Evolutionary conservation across 2,329 filamentous ascomycete genomes (phyloP).

Genomic region (Chrysosporium keratinophilum): DNA sequence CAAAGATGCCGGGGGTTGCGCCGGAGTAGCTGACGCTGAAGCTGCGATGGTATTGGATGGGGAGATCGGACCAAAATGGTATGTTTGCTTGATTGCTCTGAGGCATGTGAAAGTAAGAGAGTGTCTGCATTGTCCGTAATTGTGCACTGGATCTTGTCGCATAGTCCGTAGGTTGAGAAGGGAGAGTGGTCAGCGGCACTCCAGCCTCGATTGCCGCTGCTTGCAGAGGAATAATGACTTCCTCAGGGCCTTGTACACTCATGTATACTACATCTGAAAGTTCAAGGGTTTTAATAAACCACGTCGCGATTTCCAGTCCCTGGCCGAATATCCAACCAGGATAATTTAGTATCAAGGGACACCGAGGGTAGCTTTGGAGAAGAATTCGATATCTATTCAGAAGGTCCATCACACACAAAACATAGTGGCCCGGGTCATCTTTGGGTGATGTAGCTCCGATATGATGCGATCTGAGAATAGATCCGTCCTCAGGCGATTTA

Average conservation of each 20-base stretch:
- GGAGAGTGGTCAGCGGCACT: slow-evolving; percentile 37
- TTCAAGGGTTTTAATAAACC: slow-evolving; percentile 38
- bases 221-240: slow-evolving; percentile 35
- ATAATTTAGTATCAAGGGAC: slow-evolving; percentile 48
- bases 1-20: slow-evolving; percentile 37
- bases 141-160: slow-evolving; percentile 42
- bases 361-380: slow-evolving; percentile 32
- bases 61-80: slow-evolving; percentile 37
- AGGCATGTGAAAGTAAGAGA: slow-evolving; percentile 50
- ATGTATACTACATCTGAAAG: slow-evolving; percentile 46
- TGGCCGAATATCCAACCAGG: slow-evolving; percentile 47
- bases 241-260: slow-evolving; percentile 39
- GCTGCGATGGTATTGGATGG: slow-evolving; percentile 38
- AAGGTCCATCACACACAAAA: slow-evolving; percentile 44
- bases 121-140: slow-evolving; percentile 48
- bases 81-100: slow-evolving; percentile 17
- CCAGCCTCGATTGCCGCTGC: slow-evolving; percentile 27
- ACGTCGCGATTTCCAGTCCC: slow-evolving; percentile 41
- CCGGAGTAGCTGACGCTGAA: slow-evolving; percentile 44
- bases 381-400: slow-evolving; percentile 39
- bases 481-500: slow-evolving; percentile 26
- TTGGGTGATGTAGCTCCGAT: slow-evolving; percentile 45
- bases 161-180: slow-evolving; percentile 37
- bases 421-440: slow-evolving; percentile 49
- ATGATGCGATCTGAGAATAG: slow-evolving; percentile 42